phyloP scores from a whole-genome alignment of 495 filamentous ascomycete genomes.

The Cairneyella variabilis region DNA sequence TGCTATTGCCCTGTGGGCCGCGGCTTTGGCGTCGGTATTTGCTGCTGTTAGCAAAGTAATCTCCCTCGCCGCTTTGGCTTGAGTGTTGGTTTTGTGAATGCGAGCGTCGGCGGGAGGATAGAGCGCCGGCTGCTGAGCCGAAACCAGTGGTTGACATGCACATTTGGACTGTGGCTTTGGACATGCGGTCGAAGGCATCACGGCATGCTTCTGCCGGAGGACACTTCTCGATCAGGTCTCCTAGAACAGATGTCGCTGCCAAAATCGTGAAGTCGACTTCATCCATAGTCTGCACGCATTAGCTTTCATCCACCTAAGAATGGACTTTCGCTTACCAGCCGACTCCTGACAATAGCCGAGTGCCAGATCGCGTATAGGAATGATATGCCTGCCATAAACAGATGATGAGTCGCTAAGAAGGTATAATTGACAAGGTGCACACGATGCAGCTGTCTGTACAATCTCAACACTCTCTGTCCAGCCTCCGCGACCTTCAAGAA shows the following conservation, averaged over 20 bases:
- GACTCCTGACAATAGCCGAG: slow-evolving; percentile 78
- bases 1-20: slow-evolving; percentile 24
- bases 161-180: slow-evolving; percentile 92
- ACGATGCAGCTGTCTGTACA: slow-evolving; percentile 87
- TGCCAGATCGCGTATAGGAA: slow-evolving; percentile 98
- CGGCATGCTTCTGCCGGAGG: slow-evolving; percentile 81
- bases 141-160: slow-evolving; percentile 79
- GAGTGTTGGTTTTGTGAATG: slow-evolving; percentile 17
- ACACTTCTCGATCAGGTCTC: slow-evolving; percentile 72
- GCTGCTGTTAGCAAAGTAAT: slow-evolving; percentile 7
- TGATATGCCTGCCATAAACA: slow-evolving; percentile 97
- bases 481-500: slow-evolving; percentile 94
- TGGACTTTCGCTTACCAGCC: slow-evolving; percentile 55
- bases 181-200: slow-evolving; percentile 93
- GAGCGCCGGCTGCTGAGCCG: slow-evolving; percentile 39
- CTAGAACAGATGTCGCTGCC: slow-evolving; percentile 85
- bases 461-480: slow-evolving; percentile 83
- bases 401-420: slow-evolving; percentile 92
- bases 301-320: not conserved
- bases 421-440: slow-evolving; percentile 92
- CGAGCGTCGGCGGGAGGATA: slow-evolving; percentile 11
- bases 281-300: slow-evolving; percentile 65
- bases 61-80: slow-evolving; percentile 4
- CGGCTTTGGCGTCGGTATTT: slow-evolving; percentile 11
- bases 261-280: slow-evolving; percentile 95